Conservation (phyloP, 805 yeast genomes). For the Metschnikowia matae region DNA sequence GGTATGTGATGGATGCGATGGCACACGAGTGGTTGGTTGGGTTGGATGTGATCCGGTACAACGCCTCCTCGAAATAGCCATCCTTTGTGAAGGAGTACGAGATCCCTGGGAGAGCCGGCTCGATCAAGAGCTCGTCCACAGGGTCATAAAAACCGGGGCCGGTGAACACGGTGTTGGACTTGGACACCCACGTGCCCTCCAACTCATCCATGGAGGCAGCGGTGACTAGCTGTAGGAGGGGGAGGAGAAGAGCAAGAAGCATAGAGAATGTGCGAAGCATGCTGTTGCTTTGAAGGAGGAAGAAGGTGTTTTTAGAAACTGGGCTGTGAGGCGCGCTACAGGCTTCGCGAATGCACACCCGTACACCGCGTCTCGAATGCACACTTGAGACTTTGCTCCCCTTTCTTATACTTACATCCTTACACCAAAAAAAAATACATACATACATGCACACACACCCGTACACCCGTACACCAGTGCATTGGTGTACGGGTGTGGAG, state of each 20-base stretch:
- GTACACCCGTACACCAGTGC: too few relatives aligned
- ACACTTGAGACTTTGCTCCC: too few relatives aligned
- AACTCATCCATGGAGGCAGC: constrained; percentile 43
- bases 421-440: too few relatives aligned
- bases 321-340: background rate
- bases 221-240: constrained; percentile 18
- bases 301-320: background rate
- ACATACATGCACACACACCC: too few relatives aligned
- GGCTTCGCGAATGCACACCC: background rate
- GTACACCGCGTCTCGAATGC: too few relatives aligned
- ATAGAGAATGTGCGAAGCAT: background rate
- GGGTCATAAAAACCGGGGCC: constrained; percentile 98
- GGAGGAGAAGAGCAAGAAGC: constrained; percentile 1
- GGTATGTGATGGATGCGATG: constrained; percentile 73
- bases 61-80: constrained; percentile 87
- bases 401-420: too few relatives aligned
- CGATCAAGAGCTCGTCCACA: constrained; percentile 87
- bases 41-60: constrained; percentile 72
- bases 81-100: constrained; percentile 90
- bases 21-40: constrained; percentile 78
- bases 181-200: constrained; percentile 94
- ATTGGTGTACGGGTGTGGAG: too few relatives aligned
- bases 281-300: background rate
- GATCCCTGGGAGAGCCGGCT: constrained; percentile 94
- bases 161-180: constrained; percentile 89